Base-by-base conservation (phyloP, 1,284 basidiomycete genomes). In the Ustilago sp. region DNA sequence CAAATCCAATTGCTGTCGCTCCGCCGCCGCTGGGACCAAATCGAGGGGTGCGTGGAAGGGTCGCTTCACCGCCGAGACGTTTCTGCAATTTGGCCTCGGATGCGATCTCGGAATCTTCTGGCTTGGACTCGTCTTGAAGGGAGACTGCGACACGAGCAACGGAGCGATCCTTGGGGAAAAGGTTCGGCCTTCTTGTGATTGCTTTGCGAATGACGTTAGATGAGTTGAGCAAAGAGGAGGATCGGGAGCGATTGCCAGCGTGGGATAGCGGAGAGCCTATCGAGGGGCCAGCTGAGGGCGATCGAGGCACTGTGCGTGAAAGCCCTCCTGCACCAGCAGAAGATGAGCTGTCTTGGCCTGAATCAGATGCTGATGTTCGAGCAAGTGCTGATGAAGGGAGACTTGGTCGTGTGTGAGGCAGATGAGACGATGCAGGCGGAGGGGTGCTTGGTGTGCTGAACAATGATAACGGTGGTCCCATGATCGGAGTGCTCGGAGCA, bases 41-140 rank as follows among this genome's bases (percentile, higher is more conserved):
- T 1, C 75, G 53, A 15, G 75, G 75, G 3, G 75, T 71, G 51
- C 71, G 72, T 11, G 75, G 75, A 7, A 78, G 36, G 38, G 64
- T 68, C 3, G 68, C 61, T 9, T 78, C 66, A 31, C 75, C 81
- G 0, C 73, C 68, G 8, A 84, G 62, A 13, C 67, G 61, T 32
- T 83, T 80, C 66, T 80, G 81, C 15, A 85, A 74, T 47, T 82
- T 82, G 39, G 83, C 83, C 57, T 85, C 83, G 0, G 82, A 84
- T 6, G 83, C 83, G 31, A 84, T 74, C 43, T 85, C 83, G 3
- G 73, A 78, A 36, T 83, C 81, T 41, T 71, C 61, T 0, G 83
- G 83, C 19, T 68, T 67, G 52, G 47, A 65, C 41, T 85, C 83
- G 53, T 83, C 83, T 32, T 76, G 74, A 3, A 85, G 60, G 8